Base-by-base conservation (phyloP, 768 basidiomycete genomes). In the Boletus barrowsii region DNA sequence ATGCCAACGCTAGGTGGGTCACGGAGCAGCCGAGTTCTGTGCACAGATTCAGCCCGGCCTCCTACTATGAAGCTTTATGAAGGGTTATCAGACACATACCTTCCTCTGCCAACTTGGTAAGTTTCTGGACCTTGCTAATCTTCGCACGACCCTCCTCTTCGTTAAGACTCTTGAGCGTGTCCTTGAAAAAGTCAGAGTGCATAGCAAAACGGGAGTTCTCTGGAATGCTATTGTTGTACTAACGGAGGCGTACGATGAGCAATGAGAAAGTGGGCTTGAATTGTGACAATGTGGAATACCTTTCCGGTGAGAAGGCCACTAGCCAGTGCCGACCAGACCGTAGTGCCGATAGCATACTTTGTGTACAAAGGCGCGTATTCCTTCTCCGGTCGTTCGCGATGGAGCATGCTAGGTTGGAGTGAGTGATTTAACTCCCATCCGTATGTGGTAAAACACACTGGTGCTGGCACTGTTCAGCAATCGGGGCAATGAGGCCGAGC, bases 321-420 rank as follows among this genome's bases (percentile, higher is more conserved):
- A n/a, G 76, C 78, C 47, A 84, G 72, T 8, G 83, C 77, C 4
- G 78, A 79, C 76, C 79, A 85, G 53, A 83, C 79, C 29, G 78
- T 81, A 7, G 75, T 76, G 14, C 81, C 75, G 42, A 75, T 72
- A 17, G 65, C 62, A 65, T 81, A 77, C 51, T 79, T 77, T 54
- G 73, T 67, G 66, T 75, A 82, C 36, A 77, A 35, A 24, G 71
- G 74, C 57, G 68, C 70, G 65, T 79, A 82, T 64, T 84, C 82
- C 53, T 70, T 71, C 68, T 84, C 83, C 54, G 82, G 77, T 26
- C 77, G 72, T 51, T 82, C 77, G 24, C 83, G 75, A 69, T 78
- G 73, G 45, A 84, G 68, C 72, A 81, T 73, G 56, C 75, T 78
- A n/a, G 70, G 67, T 22, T 32, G 35, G 29, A 10, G 10, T 5